phyloP scores from a whole-genome alignment of 352 stramenopile species.

The Phytophthora lateralis region DNA sequence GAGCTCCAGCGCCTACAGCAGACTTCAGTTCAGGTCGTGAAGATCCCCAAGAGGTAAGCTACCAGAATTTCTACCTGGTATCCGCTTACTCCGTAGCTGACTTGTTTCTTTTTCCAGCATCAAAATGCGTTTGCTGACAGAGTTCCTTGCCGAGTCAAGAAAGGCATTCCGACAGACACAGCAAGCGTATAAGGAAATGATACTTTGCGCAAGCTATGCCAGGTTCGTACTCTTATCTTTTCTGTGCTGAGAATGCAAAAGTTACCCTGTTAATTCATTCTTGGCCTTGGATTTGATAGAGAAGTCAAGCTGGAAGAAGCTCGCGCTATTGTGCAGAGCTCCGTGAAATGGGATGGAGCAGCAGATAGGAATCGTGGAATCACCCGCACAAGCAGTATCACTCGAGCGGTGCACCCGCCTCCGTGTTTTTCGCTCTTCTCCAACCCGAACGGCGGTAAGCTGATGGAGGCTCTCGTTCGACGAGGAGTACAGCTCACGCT shows the following conservation, averaged over 20 bases:
- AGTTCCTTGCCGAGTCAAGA: slow-evolving; percentile 48
- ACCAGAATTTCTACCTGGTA: not conserved
- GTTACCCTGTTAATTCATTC: not conserved
- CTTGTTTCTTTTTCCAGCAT: slow-evolving; percentile 36
- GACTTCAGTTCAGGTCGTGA: slow-evolving; percentile 63
- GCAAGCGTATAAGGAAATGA: slow-evolving; percentile 57
- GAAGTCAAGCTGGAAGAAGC: slow-evolving; percentile 74
- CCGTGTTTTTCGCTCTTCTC: slow-evolving; percentile 65
- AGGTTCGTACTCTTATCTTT: slow-evolving; percentile 29
- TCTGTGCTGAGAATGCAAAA: not conserved
- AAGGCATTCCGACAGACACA: slow-evolving; percentile 51
- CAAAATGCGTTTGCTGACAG: slow-evolving; percentile 60
- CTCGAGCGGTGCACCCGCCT: slow-evolving; percentile 13
- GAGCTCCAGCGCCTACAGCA: slow-evolving; percentile 78
- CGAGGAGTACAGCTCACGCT: slow-evolving; percentile 71
- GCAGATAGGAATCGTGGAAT: slow-evolving; percentile 15
- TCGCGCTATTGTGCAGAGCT: slow-evolving; percentile 72
- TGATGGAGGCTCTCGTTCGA: slow-evolving; percentile 67
- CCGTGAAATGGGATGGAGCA: slow-evolving; percentile 38
- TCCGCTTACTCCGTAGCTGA: not conserved
- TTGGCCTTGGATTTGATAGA: slow-evolving; percentile 10
- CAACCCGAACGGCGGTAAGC: slow-evolving; percentile 22
- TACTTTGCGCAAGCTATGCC: slow-evolving; percentile 52
- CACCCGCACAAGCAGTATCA: slow-evolving; percentile 10
- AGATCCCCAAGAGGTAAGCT: slow-evolving; percentile 63